Evolutionary conservation across 176 grass and related monocot species (phyloP), one percentile per base, ranked within the genome.

Genomic region (Oryza rufipogon): DNA sequence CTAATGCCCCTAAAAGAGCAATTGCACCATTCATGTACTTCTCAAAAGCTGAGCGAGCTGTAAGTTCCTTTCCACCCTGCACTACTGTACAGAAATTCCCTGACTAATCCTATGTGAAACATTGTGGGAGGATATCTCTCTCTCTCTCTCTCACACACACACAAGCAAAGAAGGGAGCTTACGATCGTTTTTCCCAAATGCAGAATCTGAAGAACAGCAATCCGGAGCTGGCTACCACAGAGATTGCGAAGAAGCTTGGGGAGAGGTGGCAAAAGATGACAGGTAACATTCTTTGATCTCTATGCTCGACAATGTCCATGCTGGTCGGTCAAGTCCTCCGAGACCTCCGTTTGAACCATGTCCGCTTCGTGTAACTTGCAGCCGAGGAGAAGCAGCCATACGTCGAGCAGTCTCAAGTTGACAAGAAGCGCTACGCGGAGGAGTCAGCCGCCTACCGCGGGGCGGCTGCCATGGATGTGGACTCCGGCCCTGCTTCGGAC

Each of bases 31-130:
- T 95, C 39, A 95, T 95, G 96, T 98, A 95, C 78, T 98, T 95
- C 73, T 95, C 93, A 73, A 98, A 94, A 89, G 87, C 93, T 30
- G 96, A 98, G 86, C 85, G 96, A 95, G 87, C 83, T 60, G 96
- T 87, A 92, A 92, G 91, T 87, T 71, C 64, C 28, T 34, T 87
- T 22, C 30, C 30, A 32, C 30, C 30, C 30, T 32, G 30, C 30
- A 32, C 30, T 32, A 32, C 30, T 32, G 30, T 32, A 32, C 30
- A 32, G 30, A 32, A 32, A 32, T 32, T 32, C 9, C 8, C 17
- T 3, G 41, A 75, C 17, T 66, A 14, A 33, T 51, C 48, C 47
- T 46, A 68, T 69, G 4, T 2, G 16, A 54, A 54, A 47, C 45
- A 64, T 64, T 52, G 45, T 52, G 30, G 15, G 23, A 32, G 25